These are phyloP conservation scores for Fomitopsis serialis DNA, from an alignment of 768 basidiomycete species.

Conservation along the genomic window DNA sequence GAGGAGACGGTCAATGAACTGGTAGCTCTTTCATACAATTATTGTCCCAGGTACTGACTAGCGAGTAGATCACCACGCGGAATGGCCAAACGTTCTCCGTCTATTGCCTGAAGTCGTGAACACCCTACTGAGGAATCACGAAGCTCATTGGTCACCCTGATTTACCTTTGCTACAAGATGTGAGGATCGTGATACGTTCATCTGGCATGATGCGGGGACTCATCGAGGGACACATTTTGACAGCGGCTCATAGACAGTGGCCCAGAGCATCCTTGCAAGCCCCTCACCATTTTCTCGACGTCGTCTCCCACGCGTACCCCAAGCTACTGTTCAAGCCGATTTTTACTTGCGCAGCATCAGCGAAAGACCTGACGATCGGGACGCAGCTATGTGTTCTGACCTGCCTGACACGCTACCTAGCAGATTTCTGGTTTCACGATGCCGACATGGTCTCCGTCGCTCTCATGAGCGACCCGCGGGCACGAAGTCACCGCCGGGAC, in stretches of 20 bases:
- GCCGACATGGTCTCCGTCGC: slow-evolving; percentile 73
- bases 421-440: slow-evolving; percentile 63
- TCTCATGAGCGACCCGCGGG: slow-evolving; percentile 45
- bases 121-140: slow-evolving; percentile 42
- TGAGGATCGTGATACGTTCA: slow-evolving; percentile 23
- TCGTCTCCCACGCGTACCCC: slow-evolving; percentile 47
- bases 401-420: slow-evolving; percentile 46
- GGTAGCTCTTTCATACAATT: slow-evolving; percentile 29
- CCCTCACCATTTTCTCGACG: slow-evolving; percentile 47
- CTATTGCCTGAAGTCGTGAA: slow-evolving; percentile 39
- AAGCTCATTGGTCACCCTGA: slow-evolving; percentile 30
- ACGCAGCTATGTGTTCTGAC: slow-evolving; percentile 53
- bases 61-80: slow-evolving; percentile 30
- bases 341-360: slow-evolving; percentile 62
- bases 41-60: background rate
- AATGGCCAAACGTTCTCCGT: slow-evolving; percentile 38
- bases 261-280: slow-evolving; percentile 40
- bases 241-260: slow-evolving; percentile 53
- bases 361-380: slow-evolving; percentile 53
- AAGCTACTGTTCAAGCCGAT: slow-evolving; percentile 69
- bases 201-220: background rate
- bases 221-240: background rate
- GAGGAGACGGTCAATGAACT: slow-evolving; percentile 35
- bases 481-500: slow-evolving; percentile 14
- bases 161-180: slow-evolving; percentile 48